Evolutionary conservation across 345 rosid genomes (phyloP).

Genomic region (Corymbia maculata): DNA sequence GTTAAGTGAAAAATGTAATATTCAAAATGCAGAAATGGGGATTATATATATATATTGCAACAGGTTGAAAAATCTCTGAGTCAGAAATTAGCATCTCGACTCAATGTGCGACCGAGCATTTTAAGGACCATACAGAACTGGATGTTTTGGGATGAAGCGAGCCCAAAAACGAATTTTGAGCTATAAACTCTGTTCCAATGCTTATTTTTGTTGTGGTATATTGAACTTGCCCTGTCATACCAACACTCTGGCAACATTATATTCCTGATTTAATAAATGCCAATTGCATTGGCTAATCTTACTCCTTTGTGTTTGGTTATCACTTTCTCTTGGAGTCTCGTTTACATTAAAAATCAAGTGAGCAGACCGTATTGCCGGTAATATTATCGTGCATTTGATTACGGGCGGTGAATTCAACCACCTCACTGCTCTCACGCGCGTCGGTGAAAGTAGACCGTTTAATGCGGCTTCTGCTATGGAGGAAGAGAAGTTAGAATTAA

Average conservation of each 20-base stretch:
- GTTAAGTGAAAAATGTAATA: not conserved
- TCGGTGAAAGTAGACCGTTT: not conserved
- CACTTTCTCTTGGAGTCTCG: not conserved
- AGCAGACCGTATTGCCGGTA: not conserved
- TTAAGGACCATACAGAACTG: slow-evolving; percentile 13
- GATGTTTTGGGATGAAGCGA: not conserved
- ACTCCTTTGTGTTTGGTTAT: not conserved
- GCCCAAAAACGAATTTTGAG: not conserved
- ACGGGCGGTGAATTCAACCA: not conserved
- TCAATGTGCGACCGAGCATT: slow-evolving; percentile 64
- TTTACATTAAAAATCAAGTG: not conserved
- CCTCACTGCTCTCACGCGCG: not conserved
- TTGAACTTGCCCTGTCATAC: not conserved
- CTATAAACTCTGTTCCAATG: not conserved
- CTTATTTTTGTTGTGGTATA: not conserved
- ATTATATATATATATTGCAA: not conserved
- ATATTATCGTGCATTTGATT: not conserved
- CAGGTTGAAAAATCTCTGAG: slow-evolving; percentile 58
- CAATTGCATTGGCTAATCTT: not conserved
- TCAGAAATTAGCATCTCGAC: slow-evolving; percentile 69
- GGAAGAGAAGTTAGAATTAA: not conserved
- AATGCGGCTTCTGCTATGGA: not conserved
- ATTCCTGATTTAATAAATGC: not conserved
- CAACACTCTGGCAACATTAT: not conserved
- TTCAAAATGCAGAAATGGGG: not conserved